Base-by-base conservation (phyloP, 2,329 filamentous ascomycete species). In the Trichophyton rubrum region DNA sequence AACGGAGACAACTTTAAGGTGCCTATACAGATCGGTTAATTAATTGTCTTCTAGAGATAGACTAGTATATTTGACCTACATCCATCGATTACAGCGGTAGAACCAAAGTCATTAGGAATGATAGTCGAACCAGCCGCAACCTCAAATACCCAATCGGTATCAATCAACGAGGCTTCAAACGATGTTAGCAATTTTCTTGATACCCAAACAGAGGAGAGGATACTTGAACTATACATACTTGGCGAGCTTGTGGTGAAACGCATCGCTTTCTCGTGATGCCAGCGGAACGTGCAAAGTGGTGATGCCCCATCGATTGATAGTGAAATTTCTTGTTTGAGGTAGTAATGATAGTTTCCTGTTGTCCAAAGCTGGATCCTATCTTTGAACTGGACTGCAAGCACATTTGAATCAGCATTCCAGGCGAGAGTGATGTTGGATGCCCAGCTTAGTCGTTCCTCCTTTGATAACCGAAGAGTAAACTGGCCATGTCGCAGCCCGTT, bases 401-500 rank as follows among this genome's bases (percentile, higher is more conserved):
- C 89, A 1, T 86, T 92, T 0, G 93, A 99, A 71, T 99, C 92
- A 3, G 84, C 81, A 69, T 96, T 99, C 93, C 93, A 99, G 56
- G 82, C 80, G 13, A 99, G 77, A 30, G 77, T 75, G 60, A 95
- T 85, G 57, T 80, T 77, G 47, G 80, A 79, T 9, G 79, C 80
- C 66, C 80, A 77, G 1, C 77, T 74, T 6, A 80, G 72, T 60
- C 82, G 74, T 56, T 85, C 83, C 62, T 84, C 80, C 11, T 82
- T 77, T 2, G 80, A 82, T 38, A 86, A 71, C 55, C 89, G 84
- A 17, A 99, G 78, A n/a, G 84, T 84, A 69, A 97, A 99, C 66
- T 96, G 84, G 3, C 93, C 93, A 73, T 99, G 93, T n/a, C 92
- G 84, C 62, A 99, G 80, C n/a, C 93, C 93, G 68, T 99, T 99